Percentiles rank a stretch among this genome's conserved stretches.
Conservation (phyloP, 177 flowering plant species). For the Vitis hybrid region DNA sequence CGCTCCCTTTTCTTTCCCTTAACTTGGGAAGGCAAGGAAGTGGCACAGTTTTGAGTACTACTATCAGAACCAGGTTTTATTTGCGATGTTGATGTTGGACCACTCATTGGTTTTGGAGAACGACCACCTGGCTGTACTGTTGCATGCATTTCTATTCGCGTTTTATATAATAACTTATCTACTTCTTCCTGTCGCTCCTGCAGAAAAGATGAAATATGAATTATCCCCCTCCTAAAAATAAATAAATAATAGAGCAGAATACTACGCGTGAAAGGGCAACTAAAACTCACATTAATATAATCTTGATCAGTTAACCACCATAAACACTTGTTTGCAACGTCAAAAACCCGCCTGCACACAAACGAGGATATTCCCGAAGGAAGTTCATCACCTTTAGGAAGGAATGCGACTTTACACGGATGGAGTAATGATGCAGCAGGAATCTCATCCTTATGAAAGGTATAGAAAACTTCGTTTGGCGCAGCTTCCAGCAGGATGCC, state of each 20-base stretch:
- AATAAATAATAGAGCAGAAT: not conserved
- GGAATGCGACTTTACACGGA: slow-evolving; percentile 98
- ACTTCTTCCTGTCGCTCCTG: slow-evolving; percentile 91
- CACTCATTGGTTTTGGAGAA: slow-evolving; percentile 80
- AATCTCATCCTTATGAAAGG: slow-evolving; percentile 91
- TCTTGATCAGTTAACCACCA: slow-evolving; percentile 97
- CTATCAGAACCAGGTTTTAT: slow-evolving; percentile 70
- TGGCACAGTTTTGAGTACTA: slow-evolving; percentile 50
- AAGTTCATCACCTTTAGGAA: slow-evolving; percentile 89
- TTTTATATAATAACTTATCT: slow-evolving; percentile 64
- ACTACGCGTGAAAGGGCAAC: not conserved
- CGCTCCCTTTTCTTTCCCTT: slow-evolving; percentile 83
- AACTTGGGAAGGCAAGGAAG: slow-evolving; percentile 54
- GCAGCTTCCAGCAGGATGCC: slow-evolving; percentile 73
- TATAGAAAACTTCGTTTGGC: slow-evolving; percentile 93
- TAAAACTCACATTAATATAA: slow-evolving; percentile 72
- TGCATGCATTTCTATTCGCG: slow-evolving; percentile 84
- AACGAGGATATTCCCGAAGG: slow-evolving; percentile 86
- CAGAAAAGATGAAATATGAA: slow-evolving; percentile 3
- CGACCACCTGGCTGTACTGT: slow-evolving; percentile 72
- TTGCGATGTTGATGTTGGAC: slow-evolving; percentile 57
- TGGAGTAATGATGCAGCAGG: slow-evolving; percentile 93
- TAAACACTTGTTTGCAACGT: slow-evolving; percentile 72
- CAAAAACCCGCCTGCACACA: slow-evolving; percentile 91
- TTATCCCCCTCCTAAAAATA: not conserved